These are phyloP conservation scores for Backusella sp. DNA, from an alignment of 192 early-diverging fungal genomes.

Conservation along the genomic window DNA sequence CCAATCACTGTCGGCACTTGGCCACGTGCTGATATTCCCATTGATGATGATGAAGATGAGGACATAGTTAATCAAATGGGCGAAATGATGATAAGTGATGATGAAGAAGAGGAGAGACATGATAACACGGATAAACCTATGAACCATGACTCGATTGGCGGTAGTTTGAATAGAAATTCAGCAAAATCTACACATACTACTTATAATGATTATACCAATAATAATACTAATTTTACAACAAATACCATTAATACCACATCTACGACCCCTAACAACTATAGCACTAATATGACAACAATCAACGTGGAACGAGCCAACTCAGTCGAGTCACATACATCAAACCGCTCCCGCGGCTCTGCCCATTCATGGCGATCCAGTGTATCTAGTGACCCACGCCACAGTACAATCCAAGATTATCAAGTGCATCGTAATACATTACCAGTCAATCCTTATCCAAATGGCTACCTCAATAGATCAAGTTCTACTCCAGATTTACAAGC, in stretches of 20 bases:
- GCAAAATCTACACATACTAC: neutral
- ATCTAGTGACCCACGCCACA: neutral
- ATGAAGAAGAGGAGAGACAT: neutral
- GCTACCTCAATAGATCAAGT: neutral
- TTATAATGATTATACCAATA: neutral
- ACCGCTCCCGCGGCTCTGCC: neutral
- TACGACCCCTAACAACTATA: neutral
- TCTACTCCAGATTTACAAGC: neutral
- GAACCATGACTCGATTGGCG: neutral
- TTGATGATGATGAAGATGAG: slow-evolving; percentile 42
- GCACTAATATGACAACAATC: neutral
- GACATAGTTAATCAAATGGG: slow-evolving; percentile 1
- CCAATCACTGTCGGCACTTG: slow-evolving; percentile 38
- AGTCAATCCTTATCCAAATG: slow-evolving; percentile 1
- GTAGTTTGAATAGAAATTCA: neutral
- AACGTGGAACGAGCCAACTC: neutral
- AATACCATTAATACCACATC: neutral
- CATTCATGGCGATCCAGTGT: neutral
- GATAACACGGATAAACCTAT: neutral
- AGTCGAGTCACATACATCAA: neutral
- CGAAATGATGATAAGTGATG: neutral
- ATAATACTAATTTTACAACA: neutral
- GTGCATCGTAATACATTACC: neutral
- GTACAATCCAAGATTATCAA: neutral
- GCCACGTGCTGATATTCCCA: slow-evolving; percentile 37